phyloP scores from a whole-genome alignment of 2,329 filamentous ascomycete genomes.

The Stagonosporopsis tanaceti region DNA sequence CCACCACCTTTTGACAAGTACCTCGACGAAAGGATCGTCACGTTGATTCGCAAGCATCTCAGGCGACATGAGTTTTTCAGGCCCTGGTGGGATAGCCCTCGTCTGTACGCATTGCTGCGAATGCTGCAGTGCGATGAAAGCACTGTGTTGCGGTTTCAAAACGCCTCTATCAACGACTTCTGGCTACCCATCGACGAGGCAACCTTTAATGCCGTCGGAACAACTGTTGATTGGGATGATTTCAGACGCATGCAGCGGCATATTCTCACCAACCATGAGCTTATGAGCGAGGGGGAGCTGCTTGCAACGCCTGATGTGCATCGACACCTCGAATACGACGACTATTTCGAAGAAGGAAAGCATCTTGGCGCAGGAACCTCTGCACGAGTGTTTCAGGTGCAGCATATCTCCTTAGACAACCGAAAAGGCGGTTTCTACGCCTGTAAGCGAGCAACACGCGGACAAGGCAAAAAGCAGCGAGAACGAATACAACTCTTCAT shows the following conservation, averaged over 20 bases:
- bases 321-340: not conserved
- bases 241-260: not conserved
- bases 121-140: constrained; percentile 1
- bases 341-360: not conserved
- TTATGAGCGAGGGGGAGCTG: not conserved
- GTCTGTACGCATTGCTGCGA: constrained; percentile 2
- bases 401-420: not conserved
- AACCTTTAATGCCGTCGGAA: not conserved
- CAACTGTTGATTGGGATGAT: not conserved
- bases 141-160: not conserved
- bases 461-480: not conserved
- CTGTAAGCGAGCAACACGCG: not conserved
- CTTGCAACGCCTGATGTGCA: not conserved
- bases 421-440: not conserved
- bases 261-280: not conserved
- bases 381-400: not conserved
- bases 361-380: not conserved
- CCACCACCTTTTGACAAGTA: not conserved
- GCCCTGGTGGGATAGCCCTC: constrained; percentile 1
- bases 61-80: not conserved
- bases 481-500: not conserved
- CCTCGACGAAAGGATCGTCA: not conserved
- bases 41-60: not conserved
- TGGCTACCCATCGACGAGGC: not conserved
- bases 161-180: not conserved